A percentile compares a stretch with the other conserved stretches of the same genome.
Conservation (phyloP, 1,139 yeast species). For the Pichia sp. region DNA sequence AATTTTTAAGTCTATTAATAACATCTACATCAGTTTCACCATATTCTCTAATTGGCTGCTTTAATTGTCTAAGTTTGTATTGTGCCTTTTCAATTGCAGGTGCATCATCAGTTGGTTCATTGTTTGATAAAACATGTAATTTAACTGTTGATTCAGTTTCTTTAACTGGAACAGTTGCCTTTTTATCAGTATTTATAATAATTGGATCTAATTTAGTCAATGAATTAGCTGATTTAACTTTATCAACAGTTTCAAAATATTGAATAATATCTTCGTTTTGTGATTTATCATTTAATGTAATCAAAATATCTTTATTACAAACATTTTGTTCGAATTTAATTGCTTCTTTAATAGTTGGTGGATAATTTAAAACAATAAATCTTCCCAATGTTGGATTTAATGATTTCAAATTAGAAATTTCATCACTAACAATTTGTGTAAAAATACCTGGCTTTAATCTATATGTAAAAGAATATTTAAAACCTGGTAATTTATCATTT, state of each 20-base stretch:
- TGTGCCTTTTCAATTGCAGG: slow-evolving; percentile 21
- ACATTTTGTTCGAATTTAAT: slow-evolving; percentile 55
- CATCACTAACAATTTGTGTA: slow-evolving; percentile 49
- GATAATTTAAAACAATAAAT: slow-evolving; percentile 47
- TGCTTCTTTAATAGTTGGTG: slow-evolving; percentile 55
- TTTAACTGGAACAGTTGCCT: neutral
- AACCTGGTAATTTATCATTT: slow-evolving; percentile 22
- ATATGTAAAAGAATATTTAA: slow-evolving; percentile 29
- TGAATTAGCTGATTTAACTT: slow-evolving; percentile 30
- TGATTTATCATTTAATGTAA: slow-evolving; percentile 21
- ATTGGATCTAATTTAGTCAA: slow-evolving; percentile 15
- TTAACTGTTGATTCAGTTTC: neutral
- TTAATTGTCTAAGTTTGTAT: slow-evolving; percentile 25
- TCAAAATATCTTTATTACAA: slow-evolving; percentile 36
- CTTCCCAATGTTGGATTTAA: slow-evolving; percentile 38
- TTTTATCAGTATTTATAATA: neutral
- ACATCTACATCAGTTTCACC: slow-evolving; percentile 29
- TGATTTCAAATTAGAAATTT: slow-evolving; percentile 32
- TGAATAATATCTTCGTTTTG: slow-evolving; percentile 38
- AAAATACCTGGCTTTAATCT: slow-evolving; percentile 52
- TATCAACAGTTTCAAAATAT: slow-evolving; percentile 56
- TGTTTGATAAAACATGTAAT: slow-evolving; percentile 2
- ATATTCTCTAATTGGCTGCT: slow-evolving; percentile 23
- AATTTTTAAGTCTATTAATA: slow-evolving; percentile 28
- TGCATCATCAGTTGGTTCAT: slow-evolving; percentile 14